Percentiles rank a stretch among this genome's conserved stretches.
Conservation (phyloP, 768 basidiomycete genomes). For the Saitozyma sp. region DNA sequence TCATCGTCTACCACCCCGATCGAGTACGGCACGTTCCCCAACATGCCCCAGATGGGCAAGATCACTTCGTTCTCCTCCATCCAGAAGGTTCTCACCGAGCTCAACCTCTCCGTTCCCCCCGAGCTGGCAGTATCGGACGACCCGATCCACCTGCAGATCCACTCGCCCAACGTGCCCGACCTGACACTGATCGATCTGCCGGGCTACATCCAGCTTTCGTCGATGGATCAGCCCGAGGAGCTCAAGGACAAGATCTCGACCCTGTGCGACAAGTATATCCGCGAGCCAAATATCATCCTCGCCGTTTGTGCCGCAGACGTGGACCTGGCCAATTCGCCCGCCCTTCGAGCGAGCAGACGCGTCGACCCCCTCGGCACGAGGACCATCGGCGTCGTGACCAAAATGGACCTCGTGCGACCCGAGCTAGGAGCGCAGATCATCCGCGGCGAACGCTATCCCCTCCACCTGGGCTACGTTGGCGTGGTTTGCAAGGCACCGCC, state of each 20-base stretch:
- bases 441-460: conserved; percentile 87
- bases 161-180: conserved; percentile 93
- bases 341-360: conserved; percentile 84
- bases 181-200: conserved; percentile 96
- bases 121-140: conserved; percentile 87
- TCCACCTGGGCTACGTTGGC: conserved; percentile 95
- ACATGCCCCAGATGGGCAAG: conserved; percentile 75
- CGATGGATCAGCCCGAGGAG: conserved; percentile 90
- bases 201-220: conserved; percentile 92
- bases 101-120: conserved; percentile 90
- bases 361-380: conserved; percentile 93
- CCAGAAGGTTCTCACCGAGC: conserved; percentile 87
- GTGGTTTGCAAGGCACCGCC: conserved; percentile 78
- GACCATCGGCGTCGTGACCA: conserved; percentile 96
- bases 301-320: conserved; percentile 98
- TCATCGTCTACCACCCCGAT: conserved; percentile 56
- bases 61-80: conserved; percentile 89
- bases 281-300: conserved; percentile 99
- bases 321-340: conserved; percentile 96
- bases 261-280: conserved; percentile 94
- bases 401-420: conserved; percentile 94
- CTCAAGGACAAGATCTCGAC: conserved; percentile 87
- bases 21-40: conserved; percentile 94
- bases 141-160: conserved; percentile 94
- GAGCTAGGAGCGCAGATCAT: conserved; percentile 79